Conservation (phyloP, 2,329 filamentous ascomycete genomes). For the Trichoderma sp. region DNA sequence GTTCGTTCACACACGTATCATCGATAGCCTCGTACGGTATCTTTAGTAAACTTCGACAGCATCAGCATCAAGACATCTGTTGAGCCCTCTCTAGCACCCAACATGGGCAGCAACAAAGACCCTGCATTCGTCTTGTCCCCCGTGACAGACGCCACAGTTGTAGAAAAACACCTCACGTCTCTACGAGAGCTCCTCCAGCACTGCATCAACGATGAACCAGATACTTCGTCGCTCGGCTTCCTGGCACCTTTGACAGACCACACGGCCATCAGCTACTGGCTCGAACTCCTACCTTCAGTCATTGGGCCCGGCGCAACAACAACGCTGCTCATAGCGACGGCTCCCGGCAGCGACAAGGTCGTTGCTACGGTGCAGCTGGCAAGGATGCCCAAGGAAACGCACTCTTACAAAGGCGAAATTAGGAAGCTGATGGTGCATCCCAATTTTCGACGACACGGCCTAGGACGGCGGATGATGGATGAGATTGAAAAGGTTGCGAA, state of each 20-base stretch:
- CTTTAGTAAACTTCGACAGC: not conserved
- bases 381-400: conserved; percentile 27
- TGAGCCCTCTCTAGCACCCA: not conserved
- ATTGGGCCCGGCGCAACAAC: not conserved
- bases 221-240: conserved; percentile 29
- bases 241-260: conserved; percentile 28
- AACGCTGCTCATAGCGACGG: conserved; percentile 23
- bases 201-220: conserved; percentile 30
- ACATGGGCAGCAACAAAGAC: conserved; percentile 8
- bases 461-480: conserved; percentile 27
- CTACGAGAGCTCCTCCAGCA: conserved; percentile 26
- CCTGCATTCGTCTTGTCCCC: not conserved
- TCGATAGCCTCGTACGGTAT: not conserved
- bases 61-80: not conserved
- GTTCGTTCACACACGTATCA: not conserved
- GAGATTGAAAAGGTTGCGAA: conserved; percentile 25
- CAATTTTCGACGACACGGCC: conserved; percentile 22
- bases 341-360: conserved; percentile 13
- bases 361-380: conserved; percentile 27
- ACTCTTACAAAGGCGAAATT: conserved; percentile 29
- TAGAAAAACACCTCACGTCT: conserved; percentile 24
- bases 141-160: conserved; percentile 8
- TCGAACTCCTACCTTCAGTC: conserved; percentile 17
- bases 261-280: conserved; percentile 26
- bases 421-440: conserved; percentile 30